A percentile compares a stretch with the other conserved stretches of the same genome.
Conservation (phyloP, 768 basidiomycete species). For the Tricholoma sp. region DNA sequence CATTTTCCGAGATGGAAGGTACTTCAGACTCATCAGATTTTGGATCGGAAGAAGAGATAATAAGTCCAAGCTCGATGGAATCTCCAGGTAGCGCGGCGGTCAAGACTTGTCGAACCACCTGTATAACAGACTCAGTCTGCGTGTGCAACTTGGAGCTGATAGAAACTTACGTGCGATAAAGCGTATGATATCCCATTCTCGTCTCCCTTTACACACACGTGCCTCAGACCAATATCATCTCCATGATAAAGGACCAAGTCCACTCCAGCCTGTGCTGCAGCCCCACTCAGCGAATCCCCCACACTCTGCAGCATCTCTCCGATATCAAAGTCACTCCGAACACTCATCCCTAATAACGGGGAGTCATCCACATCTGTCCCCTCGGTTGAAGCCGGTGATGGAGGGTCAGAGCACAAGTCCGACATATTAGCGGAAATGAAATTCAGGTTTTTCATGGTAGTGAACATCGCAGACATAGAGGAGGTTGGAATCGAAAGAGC, state of each 20-base stretch:
- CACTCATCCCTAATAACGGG: conserved; percentile 5
- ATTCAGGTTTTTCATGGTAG: conserved; percentile 90
- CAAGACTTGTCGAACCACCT: conserved; percentile 86
- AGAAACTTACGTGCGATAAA: conserved; percentile 71
- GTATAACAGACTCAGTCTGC: conserved; percentile 8
- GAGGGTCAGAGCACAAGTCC: conserved; percentile 35
- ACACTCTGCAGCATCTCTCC: conserved; percentile 88
- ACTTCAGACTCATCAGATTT: conserved; percentile 3
- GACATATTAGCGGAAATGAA: conserved; percentile 87
- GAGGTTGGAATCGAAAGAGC: conserved; percentile 83
- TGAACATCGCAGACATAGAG: conserved; percentile 84
- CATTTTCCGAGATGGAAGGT: conserved; percentile 12
- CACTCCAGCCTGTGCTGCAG: conserved; percentile 78
- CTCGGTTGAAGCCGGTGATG: background rate
- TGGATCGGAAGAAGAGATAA: conserved; percentile 29
- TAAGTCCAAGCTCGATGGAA: conserved; percentile 81
- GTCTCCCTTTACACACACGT: conserved; percentile 79
- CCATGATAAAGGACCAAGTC: conserved; percentile 90
- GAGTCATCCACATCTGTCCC: background rate
- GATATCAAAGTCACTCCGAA: conserved; percentile 78
- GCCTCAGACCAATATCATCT: conserved; percentile 76
- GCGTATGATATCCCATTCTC: conserved; percentile 81
- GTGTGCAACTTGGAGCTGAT: conserved; percentile 10
- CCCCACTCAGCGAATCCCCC: conserved; percentile 82
- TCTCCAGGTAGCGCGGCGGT: conserved; percentile 66